Evolutionary conservation across 345 rosid genomes (phyloP), one percentile per base, ranked within the genome.

Genomic region (Heritiera fomes): DNA sequence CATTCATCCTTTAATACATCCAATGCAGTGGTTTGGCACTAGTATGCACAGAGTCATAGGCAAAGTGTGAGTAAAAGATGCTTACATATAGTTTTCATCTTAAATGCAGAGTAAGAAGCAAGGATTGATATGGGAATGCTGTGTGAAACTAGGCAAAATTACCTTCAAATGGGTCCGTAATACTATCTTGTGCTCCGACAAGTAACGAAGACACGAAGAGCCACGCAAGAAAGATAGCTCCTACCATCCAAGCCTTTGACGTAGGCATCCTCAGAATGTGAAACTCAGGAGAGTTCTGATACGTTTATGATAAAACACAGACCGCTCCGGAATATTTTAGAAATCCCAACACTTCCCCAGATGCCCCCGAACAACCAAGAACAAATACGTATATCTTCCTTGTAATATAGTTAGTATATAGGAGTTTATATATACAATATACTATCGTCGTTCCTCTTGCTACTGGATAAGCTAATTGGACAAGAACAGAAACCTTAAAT

Each of bases 91-190:
- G 8, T 43, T 14, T 0, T 68, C 11, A 11, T 14, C 46, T 17
- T 7, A 68, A 72, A 53, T 13, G 10, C 41, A 73, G 62, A 34
- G 23, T 34, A 9, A 12, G 38, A 43, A 38, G 18, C 5, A 40
- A 34, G 41, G 13, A 62, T 40, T 20, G 45, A 70, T 32, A 68
- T 40, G 30, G 32, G 18, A 46, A 60, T 17, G 40, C 4, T 20
- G 64, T 1, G 4, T 45, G 63, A 52, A 80, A 18, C 20, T 1
- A 55, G 71, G 9, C 41, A 38, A 46, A 80, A 55, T 75, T 52
- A 91, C 98, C 98, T 93, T 95, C 97, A 1, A 11, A 78, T 41
- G 93, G 97, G 73, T 87, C 81, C 14, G 98, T 95, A 74, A 89
- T 80, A 55, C 15, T 58, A 75, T 82, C 71, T 64, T 88, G 88